These are phyloP conservation scores for Fulvia fulva DNA, from an alignment of 2,329 filamentous ascomycete genomes.

Conservation along the genomic window DNA sequence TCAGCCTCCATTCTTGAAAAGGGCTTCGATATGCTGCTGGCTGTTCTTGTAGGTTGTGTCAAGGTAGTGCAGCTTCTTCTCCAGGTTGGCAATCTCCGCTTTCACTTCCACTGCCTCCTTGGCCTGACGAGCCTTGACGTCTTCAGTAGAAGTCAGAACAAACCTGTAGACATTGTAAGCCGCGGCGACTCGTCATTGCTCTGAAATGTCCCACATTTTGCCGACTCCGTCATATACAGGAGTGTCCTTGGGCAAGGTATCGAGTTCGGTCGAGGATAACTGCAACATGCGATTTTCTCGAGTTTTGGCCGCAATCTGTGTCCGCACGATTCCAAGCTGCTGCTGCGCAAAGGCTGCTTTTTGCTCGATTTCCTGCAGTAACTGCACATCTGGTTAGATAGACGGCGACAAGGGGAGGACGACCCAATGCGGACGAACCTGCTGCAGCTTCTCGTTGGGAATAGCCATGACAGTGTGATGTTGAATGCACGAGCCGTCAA, in stretches of 20 bases:
- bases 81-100: constrained; percentile 72
- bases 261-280: constrained; percentile 78
- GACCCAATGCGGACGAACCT: constrained; percentile 54
- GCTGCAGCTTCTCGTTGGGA: constrained; percentile 87
- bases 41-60: constrained; percentile 96
- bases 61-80: constrained; percentile 86
- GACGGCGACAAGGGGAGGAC: neutral
- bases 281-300: constrained; percentile 85
- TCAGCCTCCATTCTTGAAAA: constrained; percentile 55
- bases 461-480: constrained; percentile 66
- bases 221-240: constrained; percentile 91
- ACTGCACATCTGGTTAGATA: constrained; percentile 47
- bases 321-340: constrained; percentile 80
- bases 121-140: constrained; percentile 71
- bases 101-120: constrained; percentile 71
- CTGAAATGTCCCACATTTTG: constrained; percentile 67
- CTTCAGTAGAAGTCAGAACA: constrained; percentile 67
- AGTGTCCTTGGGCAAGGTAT: constrained; percentile 68
- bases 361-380: constrained; percentile 89
- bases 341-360: constrained; percentile 86
- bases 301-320: constrained; percentile 80
- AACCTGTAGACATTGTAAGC: constrained; percentile 61
- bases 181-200: constrained; percentile 9
- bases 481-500: neutral
- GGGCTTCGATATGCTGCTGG: constrained; percentile 82